Evolutionary conservation across 805 yeast genomes (phyloP), one percentile per base, ranked within the genome.

Genomic region (Candida koratica): DNA sequence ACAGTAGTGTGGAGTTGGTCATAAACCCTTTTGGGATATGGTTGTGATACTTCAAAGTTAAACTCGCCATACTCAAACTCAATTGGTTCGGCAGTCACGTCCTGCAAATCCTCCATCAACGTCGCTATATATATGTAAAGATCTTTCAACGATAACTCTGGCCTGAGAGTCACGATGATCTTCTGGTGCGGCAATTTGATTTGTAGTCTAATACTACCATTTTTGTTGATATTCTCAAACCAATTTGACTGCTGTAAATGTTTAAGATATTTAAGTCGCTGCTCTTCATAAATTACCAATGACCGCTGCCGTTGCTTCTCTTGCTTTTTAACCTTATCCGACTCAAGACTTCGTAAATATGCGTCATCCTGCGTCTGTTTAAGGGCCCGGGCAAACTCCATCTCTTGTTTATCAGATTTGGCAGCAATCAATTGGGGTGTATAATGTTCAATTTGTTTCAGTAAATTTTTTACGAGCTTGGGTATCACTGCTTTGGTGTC

Each of bases 261-360:
- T 24, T 32, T 32, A 20, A 42, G 38, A 37, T 37, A 41, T 26
- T 22, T 24, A 12, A 28, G 34, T 29, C 28, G 29, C 16, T 15
- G 37, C n/a, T 28, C 20, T 17, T 45, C 41, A 15, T 28, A 17
- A 14, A 41, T 41, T 48, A 57, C 35, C 26, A 20, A n/a, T 30
- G 47, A 16, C 25, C 32, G 24, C 23, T 41, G 28, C 17, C 37
- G 47, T 27, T 37, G 44, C 49, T 56, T 57, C 44, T 68, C 73
- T 41, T 71, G 63, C 49, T 73, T 73, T 48, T 80, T 78, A 27
- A 67, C 46, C 45, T 63, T 68, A 56, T 84, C 93, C 31, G 62
- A 66, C 23, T 69, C 59, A 16, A 67, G 50, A 8, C 71, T 64
- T 41, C 62, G 58, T 29, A 50, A 42, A 44, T 64, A 67, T 3